Evolutionary conservation across 1,139 yeast species (phyloP).

Genomic region (Candida sanyaensis): DNA sequence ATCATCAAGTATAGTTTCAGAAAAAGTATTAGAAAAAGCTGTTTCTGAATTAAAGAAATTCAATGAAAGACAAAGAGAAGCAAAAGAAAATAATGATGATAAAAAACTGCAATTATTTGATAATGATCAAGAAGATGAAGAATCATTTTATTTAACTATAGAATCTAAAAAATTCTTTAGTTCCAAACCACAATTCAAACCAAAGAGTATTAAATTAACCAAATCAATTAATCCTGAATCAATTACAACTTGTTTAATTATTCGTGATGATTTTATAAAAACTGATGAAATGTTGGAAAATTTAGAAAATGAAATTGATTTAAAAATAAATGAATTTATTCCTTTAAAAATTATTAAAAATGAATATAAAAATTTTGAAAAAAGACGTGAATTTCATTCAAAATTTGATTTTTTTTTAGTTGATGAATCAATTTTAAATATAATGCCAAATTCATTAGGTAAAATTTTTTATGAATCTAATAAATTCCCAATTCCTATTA

Average conservation of each 20-base stretch:
- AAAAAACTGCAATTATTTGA: conserved; percentile 38
- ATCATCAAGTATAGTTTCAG: conserved; percentile 17
- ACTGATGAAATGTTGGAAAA: conserved; percentile 59
- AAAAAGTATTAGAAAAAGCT: conserved; percentile 42
- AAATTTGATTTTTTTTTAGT: conserved; percentile 75
- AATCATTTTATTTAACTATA: conserved; percentile 57
- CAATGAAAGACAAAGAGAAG: conserved; percentile 24
- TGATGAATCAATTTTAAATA: conserved; percentile 78
- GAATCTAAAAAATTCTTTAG: conserved; percentile 66
- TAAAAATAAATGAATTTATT: conserved; percentile 49
- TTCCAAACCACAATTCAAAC: conserved; percentile 68
- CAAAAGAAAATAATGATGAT: conserved; percentile 20
- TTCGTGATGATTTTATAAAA: conserved; percentile 66
- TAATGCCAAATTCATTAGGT: conserved; percentile 82
- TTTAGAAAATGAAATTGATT: conserved; percentile 56
- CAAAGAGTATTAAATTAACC: conserved; percentile 59
- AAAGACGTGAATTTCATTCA: conserved; percentile 62
- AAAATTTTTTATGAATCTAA: conserved; percentile 65
- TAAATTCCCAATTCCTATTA: conserved; percentile 75
- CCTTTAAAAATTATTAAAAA: conserved; percentile 63
- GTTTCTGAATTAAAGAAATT: conserved; percentile 53
- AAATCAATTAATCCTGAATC: conserved; percentile 49
- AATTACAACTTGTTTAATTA: conserved; percentile 67
- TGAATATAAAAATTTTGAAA: conserved; percentile 67
- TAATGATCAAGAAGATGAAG: conserved; percentile 52